Evolutionary conservation across 768 basidiomycete species (phyloP).

Genomic region (Pulveroboletus sp.): DNA sequence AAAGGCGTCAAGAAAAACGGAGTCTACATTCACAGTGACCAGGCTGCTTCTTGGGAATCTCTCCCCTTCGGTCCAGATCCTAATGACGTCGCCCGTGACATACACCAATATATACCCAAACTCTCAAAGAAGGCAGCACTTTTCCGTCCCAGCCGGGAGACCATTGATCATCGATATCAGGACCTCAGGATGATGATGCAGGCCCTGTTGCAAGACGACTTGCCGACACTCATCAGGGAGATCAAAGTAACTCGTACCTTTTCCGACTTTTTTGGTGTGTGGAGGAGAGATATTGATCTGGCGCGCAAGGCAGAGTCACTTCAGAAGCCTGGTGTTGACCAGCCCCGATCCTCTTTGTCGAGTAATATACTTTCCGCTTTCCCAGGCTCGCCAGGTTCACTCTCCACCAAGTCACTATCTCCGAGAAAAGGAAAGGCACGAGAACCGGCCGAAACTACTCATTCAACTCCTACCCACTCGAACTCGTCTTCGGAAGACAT

Average conservation of each 20-base stretch:
- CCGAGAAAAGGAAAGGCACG: constrained; percentile 14
- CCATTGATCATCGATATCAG: constrained; percentile 56
- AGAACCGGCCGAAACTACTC: neutral
- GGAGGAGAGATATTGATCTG: constrained; percentile 70
- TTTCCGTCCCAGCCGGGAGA: constrained; percentile 69
- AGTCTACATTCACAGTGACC: constrained; percentile 64
- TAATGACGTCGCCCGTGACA: constrained; percentile 63
- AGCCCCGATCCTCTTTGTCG: constrained; percentile 43
- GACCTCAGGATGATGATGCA: constrained; percentile 62
- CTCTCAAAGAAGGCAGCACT: constrained; percentile 70
- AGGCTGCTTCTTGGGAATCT: constrained; percentile 82
- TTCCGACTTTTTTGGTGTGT: constrained; percentile 76
- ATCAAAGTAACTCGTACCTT: constrained; percentile 55
- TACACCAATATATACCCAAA: constrained; percentile 64
- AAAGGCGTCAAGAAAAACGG: constrained; percentile 75
- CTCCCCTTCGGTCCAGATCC: constrained; percentile 83
- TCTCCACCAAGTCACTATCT: constrained; percentile 6
- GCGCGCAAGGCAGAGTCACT: constrained; percentile 37
- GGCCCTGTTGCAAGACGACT: constrained; percentile 54
- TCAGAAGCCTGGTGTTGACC: constrained; percentile 20
- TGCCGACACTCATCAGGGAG: constrained; percentile 66
- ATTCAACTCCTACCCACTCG: constrained; percentile 9
- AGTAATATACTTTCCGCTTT: constrained; percentile 59
- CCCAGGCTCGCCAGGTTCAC: constrained; percentile 34
- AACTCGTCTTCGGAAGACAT: constrained; percentile 26